phyloP scores from a whole-genome alignment of 2,329 filamentous ascomycete genomes.

The Penicillium sp. region DNA sequence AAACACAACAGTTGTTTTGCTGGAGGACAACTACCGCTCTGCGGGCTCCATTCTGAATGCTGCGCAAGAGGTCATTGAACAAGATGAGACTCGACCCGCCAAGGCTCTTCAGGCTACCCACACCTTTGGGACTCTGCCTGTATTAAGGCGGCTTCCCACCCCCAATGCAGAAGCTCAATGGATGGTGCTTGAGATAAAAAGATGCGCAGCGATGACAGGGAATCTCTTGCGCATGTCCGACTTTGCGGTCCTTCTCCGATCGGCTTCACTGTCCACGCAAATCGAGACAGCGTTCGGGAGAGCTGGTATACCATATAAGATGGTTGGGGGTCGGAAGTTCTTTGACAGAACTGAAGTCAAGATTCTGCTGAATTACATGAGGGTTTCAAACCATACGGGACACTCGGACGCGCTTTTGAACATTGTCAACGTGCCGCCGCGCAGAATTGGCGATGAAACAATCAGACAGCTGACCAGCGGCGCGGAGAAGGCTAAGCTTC shows the following conservation, averaged over 20 bases:
- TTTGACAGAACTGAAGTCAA: conserved; percentile 92
- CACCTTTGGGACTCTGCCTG: conserved; percentile 74
- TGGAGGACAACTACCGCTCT: conserved; percentile 94
- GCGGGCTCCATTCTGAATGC: conserved; percentile 80
- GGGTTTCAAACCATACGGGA: conserved; percentile 78
- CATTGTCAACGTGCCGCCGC: conserved; percentile 80
- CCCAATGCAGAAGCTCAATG: conserved; percentile 77
- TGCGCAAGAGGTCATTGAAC: conserved; percentile 84
- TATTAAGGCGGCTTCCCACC: conserved; percentile 72
- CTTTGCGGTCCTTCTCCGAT: conserved; percentile 83
- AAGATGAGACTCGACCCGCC: conserved; percentile 77
- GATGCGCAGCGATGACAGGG: conserved; percentile 70
- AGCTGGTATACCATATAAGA: conserved; percentile 81
- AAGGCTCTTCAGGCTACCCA: conserved; percentile 82
- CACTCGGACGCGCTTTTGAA: conserved; percentile 84
- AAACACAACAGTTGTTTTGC: conserved; percentile 75
- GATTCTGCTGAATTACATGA: conserved; percentile 81
- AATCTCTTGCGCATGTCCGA: conserved; percentile 73
- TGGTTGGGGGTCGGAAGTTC: conserved; percentile 89
- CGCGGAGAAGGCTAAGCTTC: conserved; percentile 68
- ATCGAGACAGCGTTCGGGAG: conserved; percentile 82
- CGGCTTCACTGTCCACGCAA: conserved; percentile 78
- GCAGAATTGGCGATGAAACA: conserved; percentile 79
- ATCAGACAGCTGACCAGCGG: conserved; percentile 74
- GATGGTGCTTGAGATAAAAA: conserved; percentile 82